Conservation (phyloP, 2,329 filamentous ascomycete genomes). For the Curvularia lunata region DNA sequence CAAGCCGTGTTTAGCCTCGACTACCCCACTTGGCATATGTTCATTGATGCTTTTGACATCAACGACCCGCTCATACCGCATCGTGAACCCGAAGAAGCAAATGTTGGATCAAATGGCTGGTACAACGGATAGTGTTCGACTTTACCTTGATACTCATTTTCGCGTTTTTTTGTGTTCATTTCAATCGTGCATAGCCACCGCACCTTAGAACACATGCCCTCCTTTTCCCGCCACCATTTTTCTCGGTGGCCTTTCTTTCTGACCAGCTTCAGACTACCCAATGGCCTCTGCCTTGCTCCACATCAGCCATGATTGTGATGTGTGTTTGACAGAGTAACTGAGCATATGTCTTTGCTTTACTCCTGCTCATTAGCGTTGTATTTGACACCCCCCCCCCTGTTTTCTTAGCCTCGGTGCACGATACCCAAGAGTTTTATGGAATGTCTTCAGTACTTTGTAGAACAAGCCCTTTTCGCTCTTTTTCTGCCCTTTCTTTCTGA, state of each 20-base stretch:
- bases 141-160: too few relatives aligned
- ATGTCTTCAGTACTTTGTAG: background rate
- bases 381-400: background rate
- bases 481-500: background rate
- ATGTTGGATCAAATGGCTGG: slow-evolving; percentile 35
- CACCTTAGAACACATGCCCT: background rate
- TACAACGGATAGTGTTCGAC: slow-evolving; percentile 23
- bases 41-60: slow-evolving; percentile 79
- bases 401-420: slow-evolving; percentile 4
- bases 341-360: background rate
- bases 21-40: slow-evolving; percentile 78
- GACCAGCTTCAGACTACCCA: background rate
- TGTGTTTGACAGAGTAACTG: background rate
- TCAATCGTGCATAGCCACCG: background rate
- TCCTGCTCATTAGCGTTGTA: background rate
- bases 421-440: slow-evolving; percentile 10
- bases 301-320: background rate
- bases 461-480: background rate
- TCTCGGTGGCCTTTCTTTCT: background rate
- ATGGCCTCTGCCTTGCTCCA: background rate
- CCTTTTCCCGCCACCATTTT: background rate
- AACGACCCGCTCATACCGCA: slow-evolving; percentile 84
- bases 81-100: slow-evolving; percentile 54
- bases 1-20: slow-evolving; percentile 91
- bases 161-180: background rate